phyloP scores from a whole-genome alignment of 257 asterid genomes.

The Agastache rugosa region DNA sequence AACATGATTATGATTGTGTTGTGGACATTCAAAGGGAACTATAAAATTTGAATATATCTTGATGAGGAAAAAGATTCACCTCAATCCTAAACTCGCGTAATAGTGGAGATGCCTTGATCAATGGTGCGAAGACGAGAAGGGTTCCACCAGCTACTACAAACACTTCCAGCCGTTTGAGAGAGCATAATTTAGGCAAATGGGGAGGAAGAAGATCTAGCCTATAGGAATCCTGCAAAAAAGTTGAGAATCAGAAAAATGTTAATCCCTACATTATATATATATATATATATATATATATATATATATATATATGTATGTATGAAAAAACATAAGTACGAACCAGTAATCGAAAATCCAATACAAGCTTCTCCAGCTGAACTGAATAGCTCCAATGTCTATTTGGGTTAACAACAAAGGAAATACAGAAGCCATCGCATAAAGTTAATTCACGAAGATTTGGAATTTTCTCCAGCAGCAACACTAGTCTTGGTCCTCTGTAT shows the following conservation, averaged over 20 bases:
- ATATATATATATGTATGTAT: too few species aligned
- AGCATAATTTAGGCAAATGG: neutral
- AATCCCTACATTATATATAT: too few species aligned
- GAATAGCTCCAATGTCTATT: neutral
- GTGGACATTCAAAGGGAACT: neutral
- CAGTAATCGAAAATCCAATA: neutral
- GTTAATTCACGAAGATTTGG: conserved; percentile 1
- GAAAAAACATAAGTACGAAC: neutral
- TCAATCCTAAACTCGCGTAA: neutral
- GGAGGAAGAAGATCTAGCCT: neutral
- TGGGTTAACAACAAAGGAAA: neutral
- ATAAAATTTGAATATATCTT: too few species aligned
- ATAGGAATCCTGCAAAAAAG: neutral
- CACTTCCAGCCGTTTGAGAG: neutral
- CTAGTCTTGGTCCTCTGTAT: neutral
- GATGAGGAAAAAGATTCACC: neutral
- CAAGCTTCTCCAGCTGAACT: neutral
- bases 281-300: too few species aligned
- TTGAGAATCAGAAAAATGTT: neutral
- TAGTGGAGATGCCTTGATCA: conserved; percentile 5
- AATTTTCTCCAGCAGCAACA: neutral
- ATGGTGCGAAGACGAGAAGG: neutral
- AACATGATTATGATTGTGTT: neutral
- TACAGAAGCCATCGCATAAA: neutral
- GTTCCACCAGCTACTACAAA: neutral